A percentile compares a stretch with the other conserved stretches of the same genome.
phyloP scores from a whole-genome alignment of 495 filamentous ascomycete genomes.

The Echria macrotheca region DNA sequence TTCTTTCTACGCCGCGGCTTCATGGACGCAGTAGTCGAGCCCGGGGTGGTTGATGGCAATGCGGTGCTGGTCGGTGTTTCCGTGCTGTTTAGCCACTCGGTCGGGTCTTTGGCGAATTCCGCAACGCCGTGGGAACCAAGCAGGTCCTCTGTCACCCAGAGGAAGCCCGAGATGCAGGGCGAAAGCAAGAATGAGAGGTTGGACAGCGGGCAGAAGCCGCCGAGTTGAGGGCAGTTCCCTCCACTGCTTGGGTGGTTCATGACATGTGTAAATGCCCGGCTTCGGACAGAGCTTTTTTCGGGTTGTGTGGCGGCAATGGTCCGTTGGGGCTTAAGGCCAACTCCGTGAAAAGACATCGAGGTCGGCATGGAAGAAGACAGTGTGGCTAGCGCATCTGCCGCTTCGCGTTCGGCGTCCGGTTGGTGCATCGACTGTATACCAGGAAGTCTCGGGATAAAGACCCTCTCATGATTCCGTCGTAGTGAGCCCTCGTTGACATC shows the following conservation, averaged over 20 bases:
- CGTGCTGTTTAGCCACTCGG: slow-evolving; percentile 21
- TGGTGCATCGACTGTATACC: slow-evolving; percentile 16
- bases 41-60: slow-evolving; percentile 8
- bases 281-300: too few relatives aligned
- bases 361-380: background rate
- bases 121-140: slow-evolving; percentile 36
- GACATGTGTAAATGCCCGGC: too few relatives aligned
- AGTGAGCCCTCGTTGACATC: background rate
- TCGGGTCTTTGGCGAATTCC: slow-evolving; percentile 26
- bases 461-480: slow-evolving; percentile 8
- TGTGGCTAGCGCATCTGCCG: background rate
- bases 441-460: background rate
- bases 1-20: slow-evolving; percentile 26
- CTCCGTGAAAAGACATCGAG: slow-evolving; percentile 19
- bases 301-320: too few relatives aligned
- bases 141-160: slow-evolving; percentile 40
- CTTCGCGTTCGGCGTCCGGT: background rate
- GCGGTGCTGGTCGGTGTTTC: slow-evolving; percentile 20
- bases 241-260: too few relatives aligned
- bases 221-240: slow-evolving; percentile 15
- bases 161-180: slow-evolving; percentile 38
- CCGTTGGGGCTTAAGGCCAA: background rate
- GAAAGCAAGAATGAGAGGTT: slow-evolving; percentile 39
- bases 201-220: slow-evolving; percentile 24
- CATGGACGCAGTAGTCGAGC: slow-evolving; percentile 19